phyloP scores from a whole-genome alignment of 768 basidiomycete genomes.

The Termitomyces sp. region DNA sequence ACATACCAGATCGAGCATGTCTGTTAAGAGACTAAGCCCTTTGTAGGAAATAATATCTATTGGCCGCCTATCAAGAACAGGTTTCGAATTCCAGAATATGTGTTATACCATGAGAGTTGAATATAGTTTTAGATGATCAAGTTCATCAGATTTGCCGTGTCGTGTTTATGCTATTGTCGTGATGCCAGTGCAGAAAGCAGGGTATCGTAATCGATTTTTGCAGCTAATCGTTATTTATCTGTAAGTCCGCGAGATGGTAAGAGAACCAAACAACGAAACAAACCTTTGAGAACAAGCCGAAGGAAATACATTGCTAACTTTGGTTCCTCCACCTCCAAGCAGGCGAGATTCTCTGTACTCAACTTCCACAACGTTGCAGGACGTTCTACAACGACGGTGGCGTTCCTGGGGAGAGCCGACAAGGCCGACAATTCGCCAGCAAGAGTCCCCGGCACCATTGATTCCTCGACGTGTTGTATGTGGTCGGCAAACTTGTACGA shows the following conservation, averaged over 20 bases:
- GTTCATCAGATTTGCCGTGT: no score
- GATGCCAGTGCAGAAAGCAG: constrained; percentile 15
- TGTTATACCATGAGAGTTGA: neutral
- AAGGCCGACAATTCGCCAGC: constrained; percentile 90
- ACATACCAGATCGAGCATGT: no score
- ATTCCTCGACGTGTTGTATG: constrained; percentile 70
- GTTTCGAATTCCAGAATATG: no score
- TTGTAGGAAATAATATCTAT: no score
- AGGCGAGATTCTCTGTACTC: constrained; percentile 50
- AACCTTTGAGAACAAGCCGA: constrained; percentile 65
- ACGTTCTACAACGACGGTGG: constrained; percentile 80
- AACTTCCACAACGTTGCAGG: constrained; percentile 82
- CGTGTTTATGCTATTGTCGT: constrained; percentile 2
- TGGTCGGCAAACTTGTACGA: constrained; percentile 76
- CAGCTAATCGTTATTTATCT: constrained; percentile 7
- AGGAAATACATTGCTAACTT: constrained; percentile 63
- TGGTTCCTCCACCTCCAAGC: constrained; percentile 67
- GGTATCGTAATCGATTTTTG: constrained; percentile 12
- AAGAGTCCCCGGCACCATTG: constrained; percentile 90
- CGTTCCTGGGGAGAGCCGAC: constrained; percentile 76
- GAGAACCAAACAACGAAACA: neutral
- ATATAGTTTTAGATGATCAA: no score
- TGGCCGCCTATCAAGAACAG: no score
- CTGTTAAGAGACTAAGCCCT: no score
- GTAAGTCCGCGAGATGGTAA: neutral